Conservation (phyloP, 371 early-diverging fungal species). For the Syncephalastrum contaminatum region DNA sequence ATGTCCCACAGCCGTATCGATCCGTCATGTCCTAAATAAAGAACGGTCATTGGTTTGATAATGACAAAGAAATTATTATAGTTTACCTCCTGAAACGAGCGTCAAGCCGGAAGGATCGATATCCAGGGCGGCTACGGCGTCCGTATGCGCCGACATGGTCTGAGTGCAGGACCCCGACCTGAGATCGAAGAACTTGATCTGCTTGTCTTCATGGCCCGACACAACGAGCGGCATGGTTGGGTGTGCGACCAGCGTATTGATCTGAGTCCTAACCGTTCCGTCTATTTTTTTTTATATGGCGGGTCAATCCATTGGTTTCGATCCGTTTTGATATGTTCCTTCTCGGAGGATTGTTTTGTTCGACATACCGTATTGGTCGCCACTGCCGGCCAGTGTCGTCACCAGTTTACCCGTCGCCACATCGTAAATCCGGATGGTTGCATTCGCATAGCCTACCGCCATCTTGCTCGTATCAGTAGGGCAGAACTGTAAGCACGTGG, state of each 20-base stretch:
- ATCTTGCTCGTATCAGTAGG: slow-evolving; percentile 59
- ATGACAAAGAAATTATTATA: slow-evolving; percentile 1
- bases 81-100: slow-evolving; percentile 73
- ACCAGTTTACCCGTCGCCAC: slow-evolving; percentile 72
- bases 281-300: slow-evolving; percentile 37
- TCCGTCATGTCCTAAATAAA: slow-evolving; percentile 70
- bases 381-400: slow-evolving; percentile 51
- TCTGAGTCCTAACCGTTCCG: slow-evolving; percentile 67
- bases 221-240: slow-evolving; percentile 73
- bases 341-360: background rate
- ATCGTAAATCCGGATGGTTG: slow-evolving; percentile 69
- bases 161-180: slow-evolving; percentile 47
- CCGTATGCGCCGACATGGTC: slow-evolving; percentile 69
- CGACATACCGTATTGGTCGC: slow-evolving; percentile 61
- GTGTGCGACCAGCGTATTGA: slow-evolving; percentile 76
- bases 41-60: background rate
- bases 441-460: slow-evolving; percentile 68
- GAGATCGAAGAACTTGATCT: slow-evolving; percentile 76
- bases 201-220: slow-evolving; percentile 80
- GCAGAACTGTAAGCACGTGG: slow-evolving; percentile 74
- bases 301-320: background rate
- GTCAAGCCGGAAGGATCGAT: slow-evolving; percentile 66
- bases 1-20: slow-evolving; percentile 84
- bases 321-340: slow-evolving; percentile 2
- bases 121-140: slow-evolving; percentile 70